Evolutionary conservation across 2,329 filamentous ascomycete species (phyloP).

Genomic region (Magnaporthales sp.): DNA sequence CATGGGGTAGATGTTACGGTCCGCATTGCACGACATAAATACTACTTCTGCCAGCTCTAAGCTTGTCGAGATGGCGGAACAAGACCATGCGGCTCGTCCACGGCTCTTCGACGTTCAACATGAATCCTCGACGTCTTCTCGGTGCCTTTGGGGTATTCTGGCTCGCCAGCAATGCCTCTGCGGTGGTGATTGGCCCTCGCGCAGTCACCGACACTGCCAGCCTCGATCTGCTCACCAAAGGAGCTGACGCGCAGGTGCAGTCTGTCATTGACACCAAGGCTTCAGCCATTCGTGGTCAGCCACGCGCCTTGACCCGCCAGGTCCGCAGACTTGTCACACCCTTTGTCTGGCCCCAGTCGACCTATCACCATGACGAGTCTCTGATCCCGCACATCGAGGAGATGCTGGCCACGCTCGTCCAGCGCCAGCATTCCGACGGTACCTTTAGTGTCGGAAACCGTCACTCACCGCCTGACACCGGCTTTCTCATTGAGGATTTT

Average conservation of each 20-base stretch:
- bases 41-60: background rate
- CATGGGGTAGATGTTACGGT: background rate
- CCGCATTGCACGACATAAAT: background rate
- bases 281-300: background rate
- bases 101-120: background rate
- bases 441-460: constrained; percentile 3
- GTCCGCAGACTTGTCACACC: constrained; percentile 2
- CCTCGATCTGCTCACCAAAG: constrained; percentile 1
- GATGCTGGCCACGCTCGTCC: background rate
- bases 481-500: constrained; percentile 5
- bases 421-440: constrained; percentile 1
- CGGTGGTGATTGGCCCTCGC: background rate
- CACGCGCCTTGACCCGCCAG: background rate
- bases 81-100: background rate
- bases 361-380: constrained; percentile 1
- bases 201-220: background rate
- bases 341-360: background rate
- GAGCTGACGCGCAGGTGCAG: constrained; percentile 2
- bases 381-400: background rate
- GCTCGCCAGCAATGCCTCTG: background rate
- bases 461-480: constrained; percentile 2
- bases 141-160: background rate
- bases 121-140: background rate
- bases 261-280: background rate
- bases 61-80: background rate